A percentile compares a stretch with the other conserved stretches of the same genome.
Conservation (phyloP, 495 filamentous ascomycete genomes). For the Aspergillus egyptiacus region DNA sequence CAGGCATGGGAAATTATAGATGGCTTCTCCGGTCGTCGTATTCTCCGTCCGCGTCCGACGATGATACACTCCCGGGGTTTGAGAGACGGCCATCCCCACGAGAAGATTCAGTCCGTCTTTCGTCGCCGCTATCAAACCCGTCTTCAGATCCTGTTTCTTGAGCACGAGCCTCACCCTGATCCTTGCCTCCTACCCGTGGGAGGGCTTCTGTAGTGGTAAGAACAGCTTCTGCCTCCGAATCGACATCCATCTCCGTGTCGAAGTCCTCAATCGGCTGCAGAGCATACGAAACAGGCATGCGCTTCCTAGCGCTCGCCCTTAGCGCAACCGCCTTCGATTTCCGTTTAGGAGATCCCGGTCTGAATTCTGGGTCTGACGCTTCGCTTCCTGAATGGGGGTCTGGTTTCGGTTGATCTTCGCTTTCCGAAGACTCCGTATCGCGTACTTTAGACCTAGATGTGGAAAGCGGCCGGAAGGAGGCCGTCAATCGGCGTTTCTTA, state of each 20-base stretch:
- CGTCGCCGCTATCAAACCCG: too few species aligned
- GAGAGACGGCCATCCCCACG: too few species aligned
- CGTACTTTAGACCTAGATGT: neutral
- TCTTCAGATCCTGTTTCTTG: too few species aligned
- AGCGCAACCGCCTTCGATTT: neutral
- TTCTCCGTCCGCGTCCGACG: too few species aligned
- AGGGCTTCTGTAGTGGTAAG: neutral
- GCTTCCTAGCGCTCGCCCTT: neutral
- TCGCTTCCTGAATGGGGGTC: neutral
- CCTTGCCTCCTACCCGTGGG: neutral
- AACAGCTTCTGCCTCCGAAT: neutral
- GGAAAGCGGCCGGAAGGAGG: neutral
- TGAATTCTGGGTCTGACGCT: constrained; percentile 1
- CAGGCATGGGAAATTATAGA: too few species aligned
- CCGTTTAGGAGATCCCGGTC: neutral
- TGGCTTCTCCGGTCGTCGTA: too few species aligned
- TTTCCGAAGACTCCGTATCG: neutral
- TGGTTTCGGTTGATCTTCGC: neutral
- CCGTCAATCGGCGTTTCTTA: constrained; percentile 26
- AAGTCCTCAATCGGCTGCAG: neutral
- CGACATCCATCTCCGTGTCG: neutral
- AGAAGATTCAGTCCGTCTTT: too few species aligned
- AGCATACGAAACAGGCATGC: neutral
- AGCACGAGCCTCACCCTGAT: neutral
- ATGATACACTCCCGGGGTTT: too few species aligned